Evolutionary conservation across 2,329 filamentous ascomycete genomes (phyloP), one percentile per base, ranked within the genome.

Genomic region (Paracoccidioides lutzii): DNA sequence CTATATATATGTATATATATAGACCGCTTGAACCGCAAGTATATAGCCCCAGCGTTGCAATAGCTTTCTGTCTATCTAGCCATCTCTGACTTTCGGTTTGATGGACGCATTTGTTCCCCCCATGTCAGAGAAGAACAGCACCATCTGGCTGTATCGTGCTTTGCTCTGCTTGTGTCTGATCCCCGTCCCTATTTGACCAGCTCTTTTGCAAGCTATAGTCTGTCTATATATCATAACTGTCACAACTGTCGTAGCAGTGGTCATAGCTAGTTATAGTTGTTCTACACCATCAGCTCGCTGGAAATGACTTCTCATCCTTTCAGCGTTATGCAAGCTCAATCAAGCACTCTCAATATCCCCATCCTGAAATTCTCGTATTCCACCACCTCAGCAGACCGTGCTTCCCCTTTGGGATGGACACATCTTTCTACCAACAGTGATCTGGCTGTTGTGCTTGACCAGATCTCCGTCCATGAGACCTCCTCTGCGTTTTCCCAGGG

Each of bases 311-410:
- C 56, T 37, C 14, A 8, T 53, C 12, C 41, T 52, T 52, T 45
- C 38, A 35, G 12, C 28, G 40, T 28, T 12, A 38, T 54, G 54
- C 54, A 48, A 42, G 12, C 40, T 48, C 22, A 52, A 50, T 32
- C 14, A 32, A 30, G 33, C 14, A 52, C 55, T 7, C 48, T 62
- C 15, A 54, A 41, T 4, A 45, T 62, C 15, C 58, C 64, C 3
- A 60, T 68, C 55, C 44, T 65, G n/a, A 76, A 75, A 56, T 76
- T 75, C 61, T 76, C 74, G 22, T 69, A 73, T 59, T 69, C 73
- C 14, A 73, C 68, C 4, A 69, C 69, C 4, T 64, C 69, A 10
- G 57, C 65, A 38, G 66, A 68, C 15, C 67, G 70, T 53, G 66
- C 63, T 35, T 69, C 66, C 22, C 71, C 71, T 5, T 59, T 75